A percentile compares a stretch with the other conserved stretches of the same genome.
phyloP scores from a whole-genome alignment of 345 rosid species.

The Aquilaria yunnanensis region DNA sequence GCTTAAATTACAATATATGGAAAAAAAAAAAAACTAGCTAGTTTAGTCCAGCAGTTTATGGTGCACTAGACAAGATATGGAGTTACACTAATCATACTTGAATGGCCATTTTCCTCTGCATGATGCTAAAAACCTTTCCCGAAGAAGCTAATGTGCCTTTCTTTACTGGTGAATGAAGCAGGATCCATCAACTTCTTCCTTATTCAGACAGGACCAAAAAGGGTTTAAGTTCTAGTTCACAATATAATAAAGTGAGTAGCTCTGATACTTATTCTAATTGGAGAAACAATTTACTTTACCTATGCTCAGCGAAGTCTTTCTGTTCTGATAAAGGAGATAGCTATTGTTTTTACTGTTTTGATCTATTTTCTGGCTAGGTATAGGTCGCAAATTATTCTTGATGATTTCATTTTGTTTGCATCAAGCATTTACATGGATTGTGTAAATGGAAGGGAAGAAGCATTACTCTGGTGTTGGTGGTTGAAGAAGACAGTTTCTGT shows the following conservation, averaged over 20 bases:
- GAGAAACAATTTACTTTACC: constrained; percentile 80
- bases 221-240: constrained; percentile 17
- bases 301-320: constrained; percentile 60
- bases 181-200: constrained; percentile 62
- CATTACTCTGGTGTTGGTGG: constrained; percentile 97
- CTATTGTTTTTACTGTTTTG: background rate
- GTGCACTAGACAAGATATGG: no score
- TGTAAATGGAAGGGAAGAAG: constrained; percentile 85
- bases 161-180: constrained; percentile 90
- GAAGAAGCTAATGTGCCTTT: constrained; percentile 22
- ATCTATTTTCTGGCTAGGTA: background rate
- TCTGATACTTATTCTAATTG: constrained; percentile 81
- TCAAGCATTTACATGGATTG: constrained; percentile 54
- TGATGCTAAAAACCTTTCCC: no score
- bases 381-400: constrained; percentile 11
- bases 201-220: constrained; percentile 25
- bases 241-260: constrained; percentile 23
- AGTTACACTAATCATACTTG: no score
- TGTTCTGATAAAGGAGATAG: constrained; percentile 68
- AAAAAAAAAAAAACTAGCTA: no score
- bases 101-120: no score
- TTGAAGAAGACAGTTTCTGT: constrained; percentile 74
- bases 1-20: no score
- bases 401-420: constrained; percentile 36
- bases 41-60: no score